Base-by-base conservation (phyloP, 2,329 filamentous ascomycete genomes). In the Aspergillus uvarum region DNA sequence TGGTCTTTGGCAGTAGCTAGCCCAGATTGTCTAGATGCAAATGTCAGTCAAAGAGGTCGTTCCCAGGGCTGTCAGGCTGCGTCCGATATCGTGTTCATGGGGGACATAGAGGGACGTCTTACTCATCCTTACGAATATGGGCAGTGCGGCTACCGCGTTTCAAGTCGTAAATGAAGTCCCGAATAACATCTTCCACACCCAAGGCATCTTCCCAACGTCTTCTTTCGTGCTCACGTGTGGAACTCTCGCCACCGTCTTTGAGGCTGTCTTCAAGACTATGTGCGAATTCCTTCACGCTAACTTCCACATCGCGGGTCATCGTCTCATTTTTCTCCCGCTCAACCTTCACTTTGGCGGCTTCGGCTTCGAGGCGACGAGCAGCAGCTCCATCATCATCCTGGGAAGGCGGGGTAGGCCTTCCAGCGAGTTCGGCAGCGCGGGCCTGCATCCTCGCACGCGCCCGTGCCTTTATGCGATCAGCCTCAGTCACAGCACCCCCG, bases 381-480 rank as follows among this genome's bases (percentile, higher is more conserved):
- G 91, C 91, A 64, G 90, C 91, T 26, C 85, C 83, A 64, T 93
- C 89, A 65, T 96, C 91, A 61, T 88, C 85, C 50, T 80, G 81
- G 2, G 81, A 76, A 42, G 91, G 87, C 51, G 87, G 82, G 48
- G 89, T 80, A 72, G 93, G 92, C 76, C 89, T 92, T 59, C 95
- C 95, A 22, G 92, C 92, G 64, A 99, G 80, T 19, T 95, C 94
- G 58, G 95, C 95, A 67, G 95, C 93, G 61, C 95, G 89, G 71
- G 96, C 93, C 79, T 98, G 94, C 95, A 99, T 99, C 87, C 97
- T 96, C 44, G 94, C 94, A 79, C 93, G 96, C 32, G 95, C 94
- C 67, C 93, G 87, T 38, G 95, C 95, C 80, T 97, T 98, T 66
- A 98, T 85, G 56, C 94, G 87, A 77, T 99, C 95, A 3, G 92